Percentiles rank a stretch among this genome's conserved stretches.
phyloP scores from a whole-genome alignment of 768 basidiomycete species.

The Sarcodon aspratus region DNA sequence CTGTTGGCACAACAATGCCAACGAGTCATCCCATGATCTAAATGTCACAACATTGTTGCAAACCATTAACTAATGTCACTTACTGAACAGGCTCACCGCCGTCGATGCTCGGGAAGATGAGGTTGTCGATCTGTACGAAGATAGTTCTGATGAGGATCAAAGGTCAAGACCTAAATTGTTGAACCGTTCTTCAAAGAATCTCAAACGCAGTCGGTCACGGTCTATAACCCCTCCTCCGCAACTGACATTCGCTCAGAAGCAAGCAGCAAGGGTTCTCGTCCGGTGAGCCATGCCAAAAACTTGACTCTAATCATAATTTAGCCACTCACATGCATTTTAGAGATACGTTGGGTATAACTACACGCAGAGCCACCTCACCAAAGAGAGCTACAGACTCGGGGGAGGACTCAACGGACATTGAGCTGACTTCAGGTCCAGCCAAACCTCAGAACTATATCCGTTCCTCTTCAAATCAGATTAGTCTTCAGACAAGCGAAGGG shows the following conservation, averaged over 20 bases:
- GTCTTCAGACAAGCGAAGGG: too few relatives aligned
- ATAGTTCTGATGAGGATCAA: neutral
- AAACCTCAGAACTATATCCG: too few relatives aligned
- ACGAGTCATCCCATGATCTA: too few relatives aligned
- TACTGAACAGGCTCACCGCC: too few relatives aligned
- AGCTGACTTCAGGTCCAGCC: too few relatives aligned
- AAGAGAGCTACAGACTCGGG: conserved; percentile 19
- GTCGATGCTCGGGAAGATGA: too few relatives aligned
- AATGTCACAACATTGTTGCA: too few relatives aligned
- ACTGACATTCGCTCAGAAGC: conserved; percentile 39
- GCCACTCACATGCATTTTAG: conserved; percentile 1
- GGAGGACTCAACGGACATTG: conserved; percentile 36
- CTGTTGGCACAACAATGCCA: too few relatives aligned
- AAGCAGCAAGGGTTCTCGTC: conserved; percentile 46
- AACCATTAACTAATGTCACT: too few relatives aligned
- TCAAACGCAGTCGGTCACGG: conserved; percentile 46
- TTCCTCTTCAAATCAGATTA: too few relatives aligned
- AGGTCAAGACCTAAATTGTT: conserved; percentile 6
- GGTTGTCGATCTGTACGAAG: neutral
- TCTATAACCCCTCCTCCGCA: conserved; percentile 73
- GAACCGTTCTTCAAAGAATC: conserved; percentile 3
- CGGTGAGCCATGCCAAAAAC: conserved; percentile 27
- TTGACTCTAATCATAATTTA: conserved; percentile 4
- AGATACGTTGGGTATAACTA: conserved; percentile 37
- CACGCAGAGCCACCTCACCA: conserved; percentile 37